Conservation (phyloP, 208 protist species). For the Leishmania braziliensis region DNA sequence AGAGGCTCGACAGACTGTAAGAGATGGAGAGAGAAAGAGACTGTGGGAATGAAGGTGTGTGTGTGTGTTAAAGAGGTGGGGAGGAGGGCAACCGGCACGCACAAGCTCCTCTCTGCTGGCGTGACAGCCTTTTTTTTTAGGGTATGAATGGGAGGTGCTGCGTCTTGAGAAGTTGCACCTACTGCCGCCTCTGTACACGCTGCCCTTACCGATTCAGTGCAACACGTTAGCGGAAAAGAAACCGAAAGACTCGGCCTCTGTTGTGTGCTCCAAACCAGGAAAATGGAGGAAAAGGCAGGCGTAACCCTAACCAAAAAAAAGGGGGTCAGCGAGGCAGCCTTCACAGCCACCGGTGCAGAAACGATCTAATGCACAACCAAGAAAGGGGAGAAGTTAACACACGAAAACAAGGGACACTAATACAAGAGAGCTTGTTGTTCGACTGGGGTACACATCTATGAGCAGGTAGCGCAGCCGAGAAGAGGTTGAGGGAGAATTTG, state of each 20-base stretch:
- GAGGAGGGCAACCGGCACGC: not conserved
- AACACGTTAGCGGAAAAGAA: not conserved
- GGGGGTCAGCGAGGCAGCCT: not conserved
- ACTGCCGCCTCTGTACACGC: not conserved
- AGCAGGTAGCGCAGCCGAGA: not conserved
- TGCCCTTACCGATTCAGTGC: not conserved
- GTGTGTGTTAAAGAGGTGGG: not conserved
- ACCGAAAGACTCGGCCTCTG: slow-evolving; percentile 5
- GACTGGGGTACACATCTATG: not conserved
- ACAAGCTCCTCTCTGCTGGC: not conserved
- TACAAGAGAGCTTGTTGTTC: not conserved
- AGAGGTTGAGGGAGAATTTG: not conserved
- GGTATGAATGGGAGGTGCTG: not conserved
- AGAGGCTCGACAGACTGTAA: not conserved
- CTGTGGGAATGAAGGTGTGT: not conserved
- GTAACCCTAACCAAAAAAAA: not conserved
- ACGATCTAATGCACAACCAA: not conserved
- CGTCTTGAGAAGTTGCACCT: not conserved
- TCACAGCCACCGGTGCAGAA: not conserved
- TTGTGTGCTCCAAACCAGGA: not conserved
- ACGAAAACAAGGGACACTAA: not conserved
- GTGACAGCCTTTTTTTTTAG: not conserved
- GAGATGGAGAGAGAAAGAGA: not conserved
- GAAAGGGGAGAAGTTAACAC: not conserved
- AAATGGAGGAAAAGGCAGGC: not conserved